Evolutionary conservation across 495 filamentous ascomycete species (phyloP).

Genomic region (Lepidopterella palustris): DNA sequence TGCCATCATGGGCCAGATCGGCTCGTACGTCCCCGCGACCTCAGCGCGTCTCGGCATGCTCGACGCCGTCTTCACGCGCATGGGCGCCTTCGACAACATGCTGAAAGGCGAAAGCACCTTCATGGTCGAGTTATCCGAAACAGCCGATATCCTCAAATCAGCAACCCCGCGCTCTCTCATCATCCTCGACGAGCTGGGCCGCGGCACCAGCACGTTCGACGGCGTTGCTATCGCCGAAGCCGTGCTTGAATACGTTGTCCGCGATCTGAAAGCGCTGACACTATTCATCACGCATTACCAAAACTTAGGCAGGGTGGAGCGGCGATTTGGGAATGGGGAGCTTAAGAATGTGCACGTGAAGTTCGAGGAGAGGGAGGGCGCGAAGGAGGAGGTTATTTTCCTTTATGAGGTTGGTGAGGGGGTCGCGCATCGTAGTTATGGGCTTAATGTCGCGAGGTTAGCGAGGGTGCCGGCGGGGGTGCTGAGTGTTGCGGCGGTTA

Average conservation of each 20-base stretch:
- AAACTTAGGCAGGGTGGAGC: conserved; percentile 63
- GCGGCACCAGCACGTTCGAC: conserved; percentile 90
- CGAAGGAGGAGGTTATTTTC: conserved; percentile 43
- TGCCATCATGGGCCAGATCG: conserved; percentile 88
- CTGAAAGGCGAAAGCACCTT: conserved; percentile 93
- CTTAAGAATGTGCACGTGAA: conserved; percentile 78
- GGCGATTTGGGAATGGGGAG: conserved; percentile 51
- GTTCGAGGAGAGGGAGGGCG: conserved; percentile 46
- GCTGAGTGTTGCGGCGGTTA: conserved; percentile 67
- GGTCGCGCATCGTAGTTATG: conserved; percentile 87
- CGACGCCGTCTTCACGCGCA: conserved; percentile 90
- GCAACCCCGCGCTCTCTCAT: conserved; percentile 76
- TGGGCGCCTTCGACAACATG: conserved; percentile 96
- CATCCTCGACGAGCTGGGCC: conserved; percentile 90
- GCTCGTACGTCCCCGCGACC: conserved; percentile 82
- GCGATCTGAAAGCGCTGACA: conserved; percentile 64
- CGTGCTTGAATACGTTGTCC: conserved; percentile 77
- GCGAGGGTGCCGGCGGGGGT: conserved; percentile 73
- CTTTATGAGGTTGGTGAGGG: conserved; percentile 67
- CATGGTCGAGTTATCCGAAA: conserved; percentile 95
- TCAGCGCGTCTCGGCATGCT: conserved; percentile 70
- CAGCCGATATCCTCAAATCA: conserved; percentile 79
- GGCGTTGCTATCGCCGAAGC: conserved; percentile 94
- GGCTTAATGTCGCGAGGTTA: conserved; percentile 83
- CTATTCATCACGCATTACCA: conserved; percentile 99